Percentiles rank a stretch among this genome's conserved stretches.
These are phyloP conservation scores for Psilocybe cubensis DNA, from an alignment of 768 basidiomycete genomes.

Conservation along the genomic window DNA sequence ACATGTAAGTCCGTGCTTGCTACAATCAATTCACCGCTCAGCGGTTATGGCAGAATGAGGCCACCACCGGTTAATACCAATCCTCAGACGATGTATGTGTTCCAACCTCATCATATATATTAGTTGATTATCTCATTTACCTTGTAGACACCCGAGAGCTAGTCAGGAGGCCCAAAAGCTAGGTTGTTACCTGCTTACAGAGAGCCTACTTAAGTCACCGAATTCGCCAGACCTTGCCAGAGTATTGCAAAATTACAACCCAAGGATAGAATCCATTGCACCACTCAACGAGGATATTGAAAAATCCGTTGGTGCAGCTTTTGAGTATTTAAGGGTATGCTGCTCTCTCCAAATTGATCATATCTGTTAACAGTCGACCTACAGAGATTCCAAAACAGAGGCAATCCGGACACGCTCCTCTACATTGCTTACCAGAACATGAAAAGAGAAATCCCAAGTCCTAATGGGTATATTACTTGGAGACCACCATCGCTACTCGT, in stretches of 20 bases:
- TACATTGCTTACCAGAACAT: not conserved
- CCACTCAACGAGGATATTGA: not conserved
- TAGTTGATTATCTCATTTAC: no score
- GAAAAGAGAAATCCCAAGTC: not conserved
- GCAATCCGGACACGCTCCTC: not conserved
- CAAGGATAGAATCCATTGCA: not conserved
- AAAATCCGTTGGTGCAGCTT: not conserved
- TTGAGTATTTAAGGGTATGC: not conserved
- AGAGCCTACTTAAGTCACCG: not conserved
- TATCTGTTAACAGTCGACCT: not conserved
- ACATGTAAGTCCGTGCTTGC: slow-evolving; percentile 2
- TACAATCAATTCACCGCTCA: no score
- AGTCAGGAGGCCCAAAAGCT: not conserved
- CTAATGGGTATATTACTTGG: not conserved
- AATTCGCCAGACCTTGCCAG: not conserved
- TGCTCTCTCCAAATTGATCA: not conserved
- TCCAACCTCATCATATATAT: no score
- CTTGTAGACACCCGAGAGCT: not conserved
- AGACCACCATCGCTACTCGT: not conserved
- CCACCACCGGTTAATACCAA: no score
- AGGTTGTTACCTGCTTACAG: not conserved
- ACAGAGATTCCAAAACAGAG: not conserved
- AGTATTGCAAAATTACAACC: not conserved
- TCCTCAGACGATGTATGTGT: no score
- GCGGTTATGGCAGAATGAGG: no score